Conservation (phyloP, 768 basidiomycete species). For the Kockovaella imperatae region DNA sequence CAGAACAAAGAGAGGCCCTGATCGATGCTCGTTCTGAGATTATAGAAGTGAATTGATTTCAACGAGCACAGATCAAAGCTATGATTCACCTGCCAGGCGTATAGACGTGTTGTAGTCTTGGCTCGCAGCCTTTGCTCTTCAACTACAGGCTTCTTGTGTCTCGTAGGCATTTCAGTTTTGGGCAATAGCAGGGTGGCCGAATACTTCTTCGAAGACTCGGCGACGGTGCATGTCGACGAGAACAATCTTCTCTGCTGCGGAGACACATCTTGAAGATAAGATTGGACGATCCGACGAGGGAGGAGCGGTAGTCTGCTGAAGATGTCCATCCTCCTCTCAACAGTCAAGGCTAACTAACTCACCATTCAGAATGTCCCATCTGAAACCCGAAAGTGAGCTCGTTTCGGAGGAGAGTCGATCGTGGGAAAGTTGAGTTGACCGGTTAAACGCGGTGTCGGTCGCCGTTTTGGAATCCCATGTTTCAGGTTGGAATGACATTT, state of each 20-base stretch:
- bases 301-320: no score
- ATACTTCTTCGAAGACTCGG: constrained; percentile 45
- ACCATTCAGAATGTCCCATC: no score
- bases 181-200: constrained; percentile 69
- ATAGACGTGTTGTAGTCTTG: constrained; percentile 65
- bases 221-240: not conserved
- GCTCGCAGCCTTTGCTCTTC: constrained; percentile 55
- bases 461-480: no score
- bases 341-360: no score
- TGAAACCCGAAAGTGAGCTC: not conserved
- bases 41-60: not conserved
- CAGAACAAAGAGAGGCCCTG: constrained; percentile 67
- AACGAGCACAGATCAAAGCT: no score
- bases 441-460: no score
- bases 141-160: constrained; percentile 56
- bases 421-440: not conserved
- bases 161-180: constrained; percentile 68
- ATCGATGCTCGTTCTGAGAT: constrained; percentile 48
- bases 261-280: not conserved
- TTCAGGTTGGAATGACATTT: no score
- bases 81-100: constrained; percentile 50
- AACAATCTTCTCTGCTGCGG: not conserved
- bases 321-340: no score
- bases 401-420: not conserved
- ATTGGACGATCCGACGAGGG: not conserved